phyloP scores from a whole-genome alignment of 2,329 filamentous ascomycete species.

The Aspergillus sp. region DNA sequence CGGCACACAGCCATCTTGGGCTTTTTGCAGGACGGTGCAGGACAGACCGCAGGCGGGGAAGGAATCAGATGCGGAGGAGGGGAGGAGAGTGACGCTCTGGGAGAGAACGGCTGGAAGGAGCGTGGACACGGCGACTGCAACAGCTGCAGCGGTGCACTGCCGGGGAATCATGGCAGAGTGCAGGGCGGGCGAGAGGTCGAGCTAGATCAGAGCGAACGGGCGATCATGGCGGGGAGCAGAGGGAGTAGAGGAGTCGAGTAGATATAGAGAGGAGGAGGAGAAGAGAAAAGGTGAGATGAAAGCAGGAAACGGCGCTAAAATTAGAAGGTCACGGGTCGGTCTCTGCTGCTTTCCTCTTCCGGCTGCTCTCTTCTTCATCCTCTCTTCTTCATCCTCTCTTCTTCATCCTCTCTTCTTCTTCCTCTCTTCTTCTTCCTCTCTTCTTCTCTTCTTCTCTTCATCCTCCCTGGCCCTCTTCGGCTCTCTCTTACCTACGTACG shows the following conservation, averaged over 20 bases:
- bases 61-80: constrained; percentile 28
- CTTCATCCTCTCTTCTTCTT: constrained; percentile 1
- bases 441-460: neutral
- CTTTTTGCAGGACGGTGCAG: constrained; percentile 57
- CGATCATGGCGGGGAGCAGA: constrained; percentile 9
- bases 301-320: constrained; percentile 1
- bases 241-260: neutral
- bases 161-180: constrained; percentile 8
- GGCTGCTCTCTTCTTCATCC: neutral
- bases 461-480: too few relatives aligned
- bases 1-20: constrained; percentile 62
- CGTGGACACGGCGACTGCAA: constrained; percentile 3
- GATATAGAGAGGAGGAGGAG: constrained; percentile 1
- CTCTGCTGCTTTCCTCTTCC: too few relatives aligned
- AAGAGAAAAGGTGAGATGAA: constrained; percentile 2
- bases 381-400: constrained; percentile 1
- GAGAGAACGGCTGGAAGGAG: constrained; percentile 13
- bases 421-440: neutral
- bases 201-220: constrained; percentile 3
- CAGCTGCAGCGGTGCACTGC: too few relatives aligned
- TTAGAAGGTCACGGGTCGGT: too few relatives aligned
- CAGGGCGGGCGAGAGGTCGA: constrained; percentile 5
- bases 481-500: too few relatives aligned
- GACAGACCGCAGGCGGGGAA: constrained; percentile 54
- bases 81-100: constrained; percentile 22